Base-by-base conservation (phyloP, 2,329 filamentous ascomycete species). In the Graphilbum sp. region DNA sequence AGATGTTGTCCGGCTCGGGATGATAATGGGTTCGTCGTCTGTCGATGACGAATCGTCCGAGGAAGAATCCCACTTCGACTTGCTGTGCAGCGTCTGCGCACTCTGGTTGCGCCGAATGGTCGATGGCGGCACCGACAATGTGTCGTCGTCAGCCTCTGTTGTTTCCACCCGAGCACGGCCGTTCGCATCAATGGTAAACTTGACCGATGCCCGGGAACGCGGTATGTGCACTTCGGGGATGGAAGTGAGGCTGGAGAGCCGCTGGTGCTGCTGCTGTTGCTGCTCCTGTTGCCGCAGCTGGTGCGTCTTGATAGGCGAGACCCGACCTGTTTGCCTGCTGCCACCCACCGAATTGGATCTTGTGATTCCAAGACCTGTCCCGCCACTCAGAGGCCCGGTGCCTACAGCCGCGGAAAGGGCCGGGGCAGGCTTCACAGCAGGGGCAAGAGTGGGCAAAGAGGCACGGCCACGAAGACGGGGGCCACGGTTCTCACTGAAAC, bases 21-120 rank as follows among this genome's bases (percentile, higher is more conserved):
- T 72, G 36, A 77, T 64, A 43, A 78, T 77, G 12, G 70, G 71
- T 40, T 78, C 74, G 38, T 78, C 73, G 43, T 79, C 74, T 4
- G 65, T 66, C 0, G 72, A 75, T 1, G 70, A 75, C 3, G 66
- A 65, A 34, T 66, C 65, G 23, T 68, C 59, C 5, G 58, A 51
- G 6, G 53, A 63, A 0, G 65, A 66, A 13, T 62, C 60, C 57
- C 60, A 65, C 19, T 41, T 47, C n/a, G 45, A 48, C 19, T 45
- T 50, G 20, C 20, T 38, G 15, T 43, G 37, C 19, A 50, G 40
- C 2, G 51, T 41, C 37, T 49, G 52, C 9, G 49, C 47, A 38
- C 33, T 45, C 32, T 41, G 41, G 37, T 44, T 46, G 21, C 43
- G 44, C 32, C 41, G 39, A 16, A 44, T 38, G 3, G 27, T 41